These are phyloP conservation scores for Penicillium manginii DNA, from an alignment of 495 filamentous ascomycete genomes.

Conservation along the genomic window DNA sequence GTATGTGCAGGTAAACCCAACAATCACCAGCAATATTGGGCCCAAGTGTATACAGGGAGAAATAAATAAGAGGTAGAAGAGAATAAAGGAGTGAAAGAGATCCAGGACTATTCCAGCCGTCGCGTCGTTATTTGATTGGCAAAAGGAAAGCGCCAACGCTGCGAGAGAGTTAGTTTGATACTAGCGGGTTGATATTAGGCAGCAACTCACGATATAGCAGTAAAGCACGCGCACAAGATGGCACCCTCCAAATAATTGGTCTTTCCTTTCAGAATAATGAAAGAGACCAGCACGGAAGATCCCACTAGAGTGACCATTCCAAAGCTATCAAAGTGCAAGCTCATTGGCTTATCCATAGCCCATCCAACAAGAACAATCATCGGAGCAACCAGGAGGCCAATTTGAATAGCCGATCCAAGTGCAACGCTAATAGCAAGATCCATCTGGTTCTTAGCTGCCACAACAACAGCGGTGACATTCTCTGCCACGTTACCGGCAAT, in stretches of 20 bases:
- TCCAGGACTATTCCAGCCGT: background rate
- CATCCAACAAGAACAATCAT: slow-evolving; percentile 29
- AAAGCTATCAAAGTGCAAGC: slow-evolving; percentile 77
- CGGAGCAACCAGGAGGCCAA: slow-evolving; percentile 41
- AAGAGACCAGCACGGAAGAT: slow-evolving; percentile 75
- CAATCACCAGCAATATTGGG: slow-evolving; percentile 2
- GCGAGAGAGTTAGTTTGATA: background rate
- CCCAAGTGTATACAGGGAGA: background rate
- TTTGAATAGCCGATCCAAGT: slow-evolving; percentile 31
- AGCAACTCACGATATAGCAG: slow-evolving; percentile 20
- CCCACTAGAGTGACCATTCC: slow-evolving; percentile 78
- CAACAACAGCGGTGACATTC: slow-evolving; percentile 26
- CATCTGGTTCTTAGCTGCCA: slow-evolving; percentile 30
- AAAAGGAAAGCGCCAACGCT: slow-evolving; percentile 19
- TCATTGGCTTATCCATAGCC: slow-evolving; percentile 61
- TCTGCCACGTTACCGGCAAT: slow-evolving; percentile 33
- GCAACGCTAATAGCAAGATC: slow-evolving; percentile 27
- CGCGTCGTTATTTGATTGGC: background rate
- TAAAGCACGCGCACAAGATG: slow-evolving; percentile 60
- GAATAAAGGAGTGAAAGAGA: background rate
- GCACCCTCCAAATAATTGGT: slow-evolving; percentile 80
- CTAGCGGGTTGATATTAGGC: background rate
- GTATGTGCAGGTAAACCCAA: slow-evolving; percentile 3
- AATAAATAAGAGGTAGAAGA: background rate
- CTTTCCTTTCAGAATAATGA: slow-evolving; percentile 73